Evolutionary conservation across 306 rosid species (phyloP).

Genomic region (Boehmeria nivea): DNA sequence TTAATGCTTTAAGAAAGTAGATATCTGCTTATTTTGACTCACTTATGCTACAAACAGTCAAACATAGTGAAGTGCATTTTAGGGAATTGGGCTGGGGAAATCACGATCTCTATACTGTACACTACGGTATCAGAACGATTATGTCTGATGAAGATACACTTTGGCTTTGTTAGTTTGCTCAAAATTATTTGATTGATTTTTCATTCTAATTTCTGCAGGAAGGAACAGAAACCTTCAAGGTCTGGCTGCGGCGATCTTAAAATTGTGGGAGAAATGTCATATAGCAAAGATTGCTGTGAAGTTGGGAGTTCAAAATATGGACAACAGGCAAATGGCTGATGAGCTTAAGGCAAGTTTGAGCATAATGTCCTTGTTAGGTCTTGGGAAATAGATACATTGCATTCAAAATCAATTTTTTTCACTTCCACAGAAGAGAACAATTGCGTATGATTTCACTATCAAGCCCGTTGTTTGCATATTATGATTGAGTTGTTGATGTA

Average conservation of each 20-base stretch:
- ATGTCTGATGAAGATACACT: not conserved
- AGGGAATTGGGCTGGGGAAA: too few relatives aligned
- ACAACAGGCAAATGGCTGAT: conserved; percentile 65
- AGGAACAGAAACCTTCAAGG: conserved; percentile 83
- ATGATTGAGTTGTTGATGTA: not conserved
- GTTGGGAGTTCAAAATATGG: conserved; percentile 62
- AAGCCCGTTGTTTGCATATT: not conserved
- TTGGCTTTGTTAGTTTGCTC: conserved; percentile 7
- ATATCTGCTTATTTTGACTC: too few relatives aligned
- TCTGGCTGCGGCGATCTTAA: conserved; percentile 68
- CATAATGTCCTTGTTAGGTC: conserved; percentile 15
- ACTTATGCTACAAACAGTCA: too few relatives aligned
- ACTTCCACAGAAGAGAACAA: not conserved
- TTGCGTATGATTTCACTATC: not conserved
- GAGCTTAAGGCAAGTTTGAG: conserved; percentile 73
- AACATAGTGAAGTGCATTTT: too few relatives aligned
- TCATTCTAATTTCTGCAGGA: conserved; percentile 41
- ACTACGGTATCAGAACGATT: too few relatives aligned
- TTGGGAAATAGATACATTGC: conserved; percentile 14
- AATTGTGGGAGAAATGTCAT: conserved; percentile 81
- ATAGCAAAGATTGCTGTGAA: conserved; percentile 75
- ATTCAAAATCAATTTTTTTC: too few relatives aligned
- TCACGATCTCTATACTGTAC: too few relatives aligned
- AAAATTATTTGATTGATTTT: not conserved
- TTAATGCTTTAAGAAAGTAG: too few relatives aligned